These are phyloP conservation scores for Leishmania lainsoni DNA, from an alignment of 208 protist species.

Conservation along the genomic window DNA sequence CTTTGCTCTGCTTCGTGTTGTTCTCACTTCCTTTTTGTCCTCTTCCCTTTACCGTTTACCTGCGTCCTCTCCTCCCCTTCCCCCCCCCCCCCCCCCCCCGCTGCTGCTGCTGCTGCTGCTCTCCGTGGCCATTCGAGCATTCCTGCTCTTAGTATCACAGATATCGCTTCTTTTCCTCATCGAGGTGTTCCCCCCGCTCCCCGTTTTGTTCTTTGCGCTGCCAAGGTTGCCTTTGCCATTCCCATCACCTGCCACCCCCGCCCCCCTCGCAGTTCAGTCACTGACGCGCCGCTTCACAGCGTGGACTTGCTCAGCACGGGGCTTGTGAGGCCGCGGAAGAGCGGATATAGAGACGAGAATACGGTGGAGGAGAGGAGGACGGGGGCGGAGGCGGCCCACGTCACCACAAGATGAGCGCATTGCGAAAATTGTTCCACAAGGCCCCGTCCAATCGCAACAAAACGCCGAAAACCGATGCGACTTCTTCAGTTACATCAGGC, in stretches of 20 bases:
- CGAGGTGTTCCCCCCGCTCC: not conserved
- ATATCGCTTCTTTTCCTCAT: not conserved
- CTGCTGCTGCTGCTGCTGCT: not conserved
- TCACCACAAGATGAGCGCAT: slow-evolving; percentile 4
- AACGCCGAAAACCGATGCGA: slow-evolving; percentile 6
- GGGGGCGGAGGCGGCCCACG: too few relatives aligned
- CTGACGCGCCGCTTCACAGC: not conserved
- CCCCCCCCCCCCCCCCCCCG: too few relatives aligned
- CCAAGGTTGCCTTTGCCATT: not conserved
- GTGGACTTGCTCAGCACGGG: not conserved
- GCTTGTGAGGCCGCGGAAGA: not conserved
- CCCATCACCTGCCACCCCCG: not conserved
- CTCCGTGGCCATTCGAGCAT: not conserved
- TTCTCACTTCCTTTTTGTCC: not conserved
- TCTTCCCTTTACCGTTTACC: not conserved
- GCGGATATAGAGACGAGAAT: not conserved
- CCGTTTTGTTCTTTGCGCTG: slow-evolving; percentile 1
- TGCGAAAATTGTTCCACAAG: slow-evolving; percentile 29
- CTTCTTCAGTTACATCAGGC: not conserved
- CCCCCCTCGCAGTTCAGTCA: not conserved
- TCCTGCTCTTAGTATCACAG: not conserved
- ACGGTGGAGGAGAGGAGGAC: too few relatives aligned
- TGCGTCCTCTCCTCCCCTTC: not conserved
- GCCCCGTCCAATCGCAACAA: slow-evolving; percentile 6
- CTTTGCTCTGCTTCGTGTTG: not conserved